A percentile compares a stretch with the other conserved stretches of the same genome.
These are phyloP conservation scores for Kregervanrija delftensis DNA, from an alignment of 805 yeast genomes.

Conservation along the genomic window DNA sequence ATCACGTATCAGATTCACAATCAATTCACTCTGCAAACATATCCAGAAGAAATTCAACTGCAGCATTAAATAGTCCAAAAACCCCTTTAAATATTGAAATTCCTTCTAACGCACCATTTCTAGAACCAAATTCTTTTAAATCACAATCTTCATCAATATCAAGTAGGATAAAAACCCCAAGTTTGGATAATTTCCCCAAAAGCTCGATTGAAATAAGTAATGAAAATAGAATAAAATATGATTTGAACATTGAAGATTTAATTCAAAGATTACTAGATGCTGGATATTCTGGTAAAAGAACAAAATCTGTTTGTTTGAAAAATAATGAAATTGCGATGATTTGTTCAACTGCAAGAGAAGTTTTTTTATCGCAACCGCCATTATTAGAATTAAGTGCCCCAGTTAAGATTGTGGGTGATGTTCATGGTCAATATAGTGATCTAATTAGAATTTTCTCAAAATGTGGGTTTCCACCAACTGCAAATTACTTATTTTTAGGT, in stretches of 20 bases:
- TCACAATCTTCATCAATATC: constrained; percentile 6
- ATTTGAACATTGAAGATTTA: constrained; percentile 66
- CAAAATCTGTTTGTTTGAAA: constrained; percentile 82
- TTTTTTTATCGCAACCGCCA: constrained; percentile 85
- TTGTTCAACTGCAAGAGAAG: constrained; percentile 83
- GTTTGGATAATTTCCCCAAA: neutral
- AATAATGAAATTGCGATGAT: constrained; percentile 83
- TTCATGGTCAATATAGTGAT: constrained; percentile 95
- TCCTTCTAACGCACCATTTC: neutral
- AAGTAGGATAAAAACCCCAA: constrained; percentile 9
- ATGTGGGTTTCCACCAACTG: constrained; percentile 94
- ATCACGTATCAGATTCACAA: constrained; percentile 8
- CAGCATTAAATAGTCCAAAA: constrained; percentile 8
- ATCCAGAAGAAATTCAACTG: constrained; percentile 16
- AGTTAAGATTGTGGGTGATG: constrained; percentile 86
- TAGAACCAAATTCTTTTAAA: neutral
- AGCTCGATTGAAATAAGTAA: constrained; percentile 1
- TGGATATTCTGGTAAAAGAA: constrained; percentile 91
- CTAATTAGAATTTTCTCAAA: constrained; percentile 84
- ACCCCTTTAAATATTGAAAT: constrained; percentile 3
- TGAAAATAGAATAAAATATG: constrained; percentile 8
- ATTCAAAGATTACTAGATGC: constrained; percentile 91
- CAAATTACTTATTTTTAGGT: constrained; percentile 88
- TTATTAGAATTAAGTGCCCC: constrained; percentile 81
- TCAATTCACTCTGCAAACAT: constrained; percentile 4